phyloP scores from a whole-genome alignment of 768 basidiomycete species.

The Tricholoma flavovirens region DNA sequence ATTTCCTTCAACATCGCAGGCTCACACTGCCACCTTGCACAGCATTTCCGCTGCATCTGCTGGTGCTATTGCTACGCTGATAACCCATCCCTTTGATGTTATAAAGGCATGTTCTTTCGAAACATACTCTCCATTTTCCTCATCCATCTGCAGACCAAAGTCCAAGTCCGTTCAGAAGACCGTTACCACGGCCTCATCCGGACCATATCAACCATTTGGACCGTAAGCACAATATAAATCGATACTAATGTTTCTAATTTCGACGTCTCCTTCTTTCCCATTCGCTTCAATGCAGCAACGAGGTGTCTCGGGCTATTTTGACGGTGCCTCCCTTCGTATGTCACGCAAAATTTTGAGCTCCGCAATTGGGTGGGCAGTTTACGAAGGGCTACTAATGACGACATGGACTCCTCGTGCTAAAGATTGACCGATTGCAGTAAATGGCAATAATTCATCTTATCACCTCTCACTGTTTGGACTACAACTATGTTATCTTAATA shows the following conservation, averaged over 20 bases:
- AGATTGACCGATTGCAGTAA: neutral
- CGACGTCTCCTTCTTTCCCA: neutral
- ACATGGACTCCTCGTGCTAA: constrained; percentile 29
- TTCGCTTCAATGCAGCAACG: constrained; percentile 52
- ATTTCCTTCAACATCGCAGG: constrained; percentile 36
- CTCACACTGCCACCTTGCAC: constrained; percentile 50
- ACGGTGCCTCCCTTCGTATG: constrained; percentile 77
- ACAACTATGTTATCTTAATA: neutral
- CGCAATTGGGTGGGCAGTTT: constrained; percentile 90
- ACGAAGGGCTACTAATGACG: constrained; percentile 70
- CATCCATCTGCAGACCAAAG: constrained; percentile 58
- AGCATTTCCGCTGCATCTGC: constrained; percentile 70
- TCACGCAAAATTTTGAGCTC: constrained; percentile 84
- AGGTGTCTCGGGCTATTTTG: constrained; percentile 76
- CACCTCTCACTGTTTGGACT: neutral
- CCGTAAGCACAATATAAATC: constrained; percentile 37
- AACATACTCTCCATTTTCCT: neutral
- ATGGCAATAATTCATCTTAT: neutral
- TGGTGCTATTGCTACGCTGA: constrained; percentile 76
- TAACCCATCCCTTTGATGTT: constrained; percentile 91
- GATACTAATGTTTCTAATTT: neutral
- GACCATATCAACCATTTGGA: constrained; percentile 63
- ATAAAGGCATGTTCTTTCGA: constrained; percentile 59
- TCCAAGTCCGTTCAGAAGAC: constrained; percentile 81
- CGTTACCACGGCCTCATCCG: constrained; percentile 66